phyloP scores from a whole-genome alignment of 2,329 filamentous ascomycete species.

The Fusarium tanahbumbuense region DNA sequence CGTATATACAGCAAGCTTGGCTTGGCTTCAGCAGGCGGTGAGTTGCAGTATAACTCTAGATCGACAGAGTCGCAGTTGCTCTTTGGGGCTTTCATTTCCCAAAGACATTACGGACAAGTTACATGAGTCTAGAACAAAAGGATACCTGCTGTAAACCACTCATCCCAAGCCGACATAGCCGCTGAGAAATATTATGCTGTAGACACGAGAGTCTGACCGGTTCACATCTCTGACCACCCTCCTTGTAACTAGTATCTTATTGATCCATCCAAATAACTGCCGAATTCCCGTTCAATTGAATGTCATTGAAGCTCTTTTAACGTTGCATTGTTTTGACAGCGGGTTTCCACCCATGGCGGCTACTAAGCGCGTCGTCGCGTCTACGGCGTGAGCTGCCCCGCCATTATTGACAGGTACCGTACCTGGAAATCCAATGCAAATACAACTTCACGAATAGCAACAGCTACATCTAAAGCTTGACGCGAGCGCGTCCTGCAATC shows the following conservation, averaged over 20 bases:
- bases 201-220: neutral
- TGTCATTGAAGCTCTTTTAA: neutral
- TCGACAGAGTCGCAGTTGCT: constrained; percentile 25
- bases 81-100: constrained; percentile 32
- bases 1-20: constrained; percentile 5
- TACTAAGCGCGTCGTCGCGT: constrained; percentile 42
- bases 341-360: constrained; percentile 34
- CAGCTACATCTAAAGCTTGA: constrained; percentile 26
- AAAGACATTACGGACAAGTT: constrained; percentile 3
- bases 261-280: neutral
- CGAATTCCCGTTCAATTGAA: neutral
- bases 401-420: constrained; percentile 8
- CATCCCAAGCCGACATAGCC: constrained; percentile 37
- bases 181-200: constrained; percentile 24
- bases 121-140: constrained; percentile 32
- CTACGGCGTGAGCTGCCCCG: constrained; percentile 37
- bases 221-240: constrained; percentile 6
- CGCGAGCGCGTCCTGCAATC: constrained; percentile 28
- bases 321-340: constrained; percentile 22
- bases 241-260: constrained; percentile 7
- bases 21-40: constrained; percentile 30
- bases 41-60: constrained; percentile 26
- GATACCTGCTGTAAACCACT: constrained; percentile 19
- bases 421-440: constrained; percentile 26
- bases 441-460: constrained; percentile 32